Evolutionary conservation across 2,329 filamentous ascomycete genomes (phyloP), one percentile per base, ranked within the genome.

Genomic region (Macrophomina tecta): DNA sequence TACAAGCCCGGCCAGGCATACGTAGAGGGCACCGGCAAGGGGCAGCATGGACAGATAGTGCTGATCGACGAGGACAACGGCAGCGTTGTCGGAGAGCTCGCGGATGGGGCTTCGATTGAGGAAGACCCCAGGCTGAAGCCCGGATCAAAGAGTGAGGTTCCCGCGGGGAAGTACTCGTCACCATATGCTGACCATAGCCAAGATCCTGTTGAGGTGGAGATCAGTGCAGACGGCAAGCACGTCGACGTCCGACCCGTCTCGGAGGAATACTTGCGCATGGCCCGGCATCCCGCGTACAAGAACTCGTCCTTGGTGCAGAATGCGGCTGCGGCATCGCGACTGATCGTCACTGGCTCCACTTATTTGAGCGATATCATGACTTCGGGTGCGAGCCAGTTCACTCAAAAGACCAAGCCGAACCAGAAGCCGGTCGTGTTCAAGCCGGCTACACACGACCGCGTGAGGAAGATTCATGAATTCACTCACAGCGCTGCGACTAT

Each of bases 11-110:
- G 94, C 14, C 89, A 96, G 78, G 93, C 83, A 0, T 96, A 96
- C 74, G 88, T 87, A 12, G 28, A 55, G 12, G 73, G 70, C 14
- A 68, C 70, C 18, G 82, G 81, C 76, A 74, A 75, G 32, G 70
- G 69, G 4, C 76, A 77, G 56, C 74, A 76, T 60, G 92, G 94
- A 16, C 89, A 95, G 77, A 94, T 97, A 72, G 94, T 99, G 5
- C 85, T 99, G 9, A 84, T 99, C 16, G 93, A 99, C 75, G 95
- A 99, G 79, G 94, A 98, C 76, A 91, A 99, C 79, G 95, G 95
- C 63, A 96, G 92, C 72, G 91, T 99, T 8, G 91, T 99, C 34
- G 95, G 95, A 53, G 94, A 99, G 81, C 82, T 99, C 69, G 89
- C 91, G 67, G 91, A 94, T 67, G 91, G 90, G 18, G 94, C 92